phyloP scores from a whole-genome alignment of 208 protist genomes.

The Phytomonas serpens region DNA sequence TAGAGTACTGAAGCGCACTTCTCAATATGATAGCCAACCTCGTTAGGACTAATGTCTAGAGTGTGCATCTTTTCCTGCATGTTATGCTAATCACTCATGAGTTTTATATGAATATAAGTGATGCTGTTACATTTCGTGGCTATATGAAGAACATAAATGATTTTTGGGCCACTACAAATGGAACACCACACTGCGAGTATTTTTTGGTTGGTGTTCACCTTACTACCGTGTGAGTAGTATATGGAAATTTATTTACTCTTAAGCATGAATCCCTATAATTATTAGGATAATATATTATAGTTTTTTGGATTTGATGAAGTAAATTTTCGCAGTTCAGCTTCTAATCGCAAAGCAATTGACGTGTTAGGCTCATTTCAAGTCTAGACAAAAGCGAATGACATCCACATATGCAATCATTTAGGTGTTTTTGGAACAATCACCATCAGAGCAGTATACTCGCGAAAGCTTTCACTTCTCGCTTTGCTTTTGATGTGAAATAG shows the following conservation, averaged over 20 bases:
- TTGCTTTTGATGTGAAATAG: not conserved
- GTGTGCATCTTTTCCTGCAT: not conserved
- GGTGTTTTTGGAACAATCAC: not conserved
- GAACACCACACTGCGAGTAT: not conserved
- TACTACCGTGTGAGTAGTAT: not conserved
- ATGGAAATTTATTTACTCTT: constrained; percentile 21
- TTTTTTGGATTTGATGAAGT: too few relatives aligned
- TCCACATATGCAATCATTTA: not conserved
- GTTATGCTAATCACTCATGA: not conserved
- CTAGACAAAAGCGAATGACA: not conserved
- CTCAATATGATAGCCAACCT: not conserved
- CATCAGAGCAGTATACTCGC: not conserved
- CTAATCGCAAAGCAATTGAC: not conserved
- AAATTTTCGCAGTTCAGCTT: not conserved
- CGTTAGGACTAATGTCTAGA: not conserved
- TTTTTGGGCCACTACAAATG: not conserved
- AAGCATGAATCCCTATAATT: constrained; percentile 1
- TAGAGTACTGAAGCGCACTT: not conserved
- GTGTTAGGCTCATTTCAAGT: not conserved
- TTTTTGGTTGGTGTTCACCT: constrained; percentile 1
- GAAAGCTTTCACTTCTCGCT: not conserved
- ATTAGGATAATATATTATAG: too few relatives aligned
- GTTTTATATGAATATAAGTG: not conserved
- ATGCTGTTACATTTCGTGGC: not conserved
- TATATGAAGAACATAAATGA: not conserved